Base-by-base conservation (phyloP, 73 alveolate species). In the Paramecium octaurelia region DNA sequence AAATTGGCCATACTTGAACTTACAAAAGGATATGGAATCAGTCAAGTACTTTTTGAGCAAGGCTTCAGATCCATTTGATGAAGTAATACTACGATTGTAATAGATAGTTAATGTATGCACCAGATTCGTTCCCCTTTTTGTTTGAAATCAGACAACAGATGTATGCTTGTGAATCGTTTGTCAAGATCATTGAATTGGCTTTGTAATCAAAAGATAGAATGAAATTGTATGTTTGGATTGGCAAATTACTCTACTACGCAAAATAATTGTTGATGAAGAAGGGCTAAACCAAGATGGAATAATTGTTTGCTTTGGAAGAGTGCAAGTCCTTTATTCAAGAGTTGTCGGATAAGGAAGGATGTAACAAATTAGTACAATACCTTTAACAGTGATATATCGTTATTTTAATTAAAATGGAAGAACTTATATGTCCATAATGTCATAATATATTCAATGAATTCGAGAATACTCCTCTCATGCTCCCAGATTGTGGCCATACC, bases 401-500 rank as follows among this genome's bases (percentile, higher is more conserved):
- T 68, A 31, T 68, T 68, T 31, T 31, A 68, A 31, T 68, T 68
- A 68, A 68, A 68, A 68, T 68, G 84, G 88, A 75, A 40, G 88
- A 75, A 75, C 88, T 75, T 40, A 75, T 75, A 36, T 75, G 88
- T 40, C 88, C 88, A 31, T 36, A 75, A 36, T 75, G 88, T 75
- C 57, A 44, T 31, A 36, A 34, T 21, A 34, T 75, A 40, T 75
- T 75, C 59, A 75, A 75, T 75, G 88, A 75, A 31, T 36, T 10
- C 16, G 88, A 75, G 11, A 75, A 75, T 75, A 75, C 20, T 34
- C 88, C 88, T 31, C 48, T 75, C 8, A 75, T 75, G 88, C 88
- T 75, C 16, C 88, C 88, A 36, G 88, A 75, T 75, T 75, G 88
- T 75, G 88, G 88, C 29, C 88, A 75, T 75, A 75, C 88, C 6